phyloP scores from a whole-genome alignment of 305 asterid species.

The Rubia tinctorum region DNA sequence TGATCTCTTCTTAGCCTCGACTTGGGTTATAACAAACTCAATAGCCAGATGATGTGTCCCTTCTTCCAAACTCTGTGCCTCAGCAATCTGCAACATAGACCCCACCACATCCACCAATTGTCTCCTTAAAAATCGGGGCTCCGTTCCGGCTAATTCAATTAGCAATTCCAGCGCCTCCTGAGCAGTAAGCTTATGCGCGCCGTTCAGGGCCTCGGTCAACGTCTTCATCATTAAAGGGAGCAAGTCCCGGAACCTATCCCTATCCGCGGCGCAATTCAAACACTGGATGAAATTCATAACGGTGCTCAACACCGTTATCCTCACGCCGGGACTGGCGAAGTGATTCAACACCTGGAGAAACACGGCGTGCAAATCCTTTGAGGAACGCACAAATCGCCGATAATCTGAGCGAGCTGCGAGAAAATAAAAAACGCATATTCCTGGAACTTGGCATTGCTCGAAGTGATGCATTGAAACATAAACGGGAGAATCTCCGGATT shows the following conservation, averaged over 20 bases:
- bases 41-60: conserved; percentile 88
- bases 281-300: conserved; percentile 69
- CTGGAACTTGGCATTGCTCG: conserved; percentile 58
- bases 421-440: conserved; percentile 83
- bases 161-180: conserved; percentile 88
- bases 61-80: conserved; percentile 79
- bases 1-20: conserved; percentile 89
- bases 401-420: conserved; percentile 71
- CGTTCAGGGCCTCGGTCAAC: conserved; percentile 73
- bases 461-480: conserved; percentile 82
- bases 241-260: conserved; percentile 91
- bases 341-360: conserved; percentile 61
- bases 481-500: conserved; percentile 79
- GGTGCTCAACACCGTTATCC: conserved; percentile 65
- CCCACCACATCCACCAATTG: conserved; percentile 90
- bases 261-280: conserved; percentile 55
- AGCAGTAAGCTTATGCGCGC: conserved; percentile 80
- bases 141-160: conserved; percentile 89
- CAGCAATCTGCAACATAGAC: conserved; percentile 84
- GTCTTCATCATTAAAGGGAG: conserved; percentile 92
- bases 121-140: conserved; percentile 83
- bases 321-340: conserved; percentile 60
- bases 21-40: conserved; percentile 82
- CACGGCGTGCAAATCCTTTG: conserved; percentile 68
- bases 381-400: conserved; percentile 69